These are phyloP conservation scores for Oxytropis ochrocephala DNA, from an alignment of 306 rosid species.

Conservation along the genomic window DNA sequence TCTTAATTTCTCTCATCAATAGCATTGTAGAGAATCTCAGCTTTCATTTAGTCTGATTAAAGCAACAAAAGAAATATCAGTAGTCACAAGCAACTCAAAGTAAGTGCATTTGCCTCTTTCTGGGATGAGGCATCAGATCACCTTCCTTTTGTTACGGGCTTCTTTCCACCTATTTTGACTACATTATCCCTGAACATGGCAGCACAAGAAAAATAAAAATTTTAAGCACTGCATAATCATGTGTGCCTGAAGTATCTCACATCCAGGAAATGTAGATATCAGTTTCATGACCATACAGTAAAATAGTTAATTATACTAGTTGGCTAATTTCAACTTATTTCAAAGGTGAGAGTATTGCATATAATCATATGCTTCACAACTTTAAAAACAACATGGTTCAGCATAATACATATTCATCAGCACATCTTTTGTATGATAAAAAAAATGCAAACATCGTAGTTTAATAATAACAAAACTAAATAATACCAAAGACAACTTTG, in stretches of 20 bases:
- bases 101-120: conserved; percentile 44
- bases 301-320: not conserved
- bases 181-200: conserved; percentile 39
- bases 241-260: not conserved
- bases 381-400: not conserved
- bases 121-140: conserved; percentile 14
- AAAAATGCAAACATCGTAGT: not conserved
- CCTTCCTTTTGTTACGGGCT: conserved; percentile 21
- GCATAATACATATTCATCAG: not conserved
- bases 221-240: conserved; percentile 14
- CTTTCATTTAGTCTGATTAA: not conserved
- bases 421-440: not conserved
- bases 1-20: too few species aligned
- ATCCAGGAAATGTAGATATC: conserved; percentile 4
- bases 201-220: conserved; percentile 19
- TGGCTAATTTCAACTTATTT: conserved; percentile 12
- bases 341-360: not conserved
- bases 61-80: conserved; percentile 10
- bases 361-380: conserved; percentile 4
- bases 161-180: conserved; percentile 29
- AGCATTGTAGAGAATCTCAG: too few species aligned
- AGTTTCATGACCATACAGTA: not conserved
- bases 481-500: not conserved
- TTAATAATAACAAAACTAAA: not conserved
- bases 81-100: conserved; percentile 2